phyloP scores from a whole-genome alignment of 345 rosid species.

The Rhizophora mangle region DNA sequence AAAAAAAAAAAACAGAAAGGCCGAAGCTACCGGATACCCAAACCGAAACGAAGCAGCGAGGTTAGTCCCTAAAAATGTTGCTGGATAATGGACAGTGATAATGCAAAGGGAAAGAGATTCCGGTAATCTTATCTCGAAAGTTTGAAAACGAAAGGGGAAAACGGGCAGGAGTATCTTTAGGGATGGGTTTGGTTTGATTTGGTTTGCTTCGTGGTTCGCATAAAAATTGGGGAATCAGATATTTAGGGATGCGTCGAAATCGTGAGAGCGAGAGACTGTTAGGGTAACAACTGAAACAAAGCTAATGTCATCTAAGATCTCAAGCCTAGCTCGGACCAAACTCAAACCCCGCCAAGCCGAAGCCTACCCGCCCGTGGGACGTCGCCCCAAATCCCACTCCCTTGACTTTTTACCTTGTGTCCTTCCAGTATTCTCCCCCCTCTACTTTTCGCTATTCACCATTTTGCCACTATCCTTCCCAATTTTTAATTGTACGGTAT shows the following conservation, averaged over 20 bases:
- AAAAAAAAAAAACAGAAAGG: no score
- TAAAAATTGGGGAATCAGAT: constrained; percentile 17
- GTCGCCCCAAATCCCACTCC: not conserved
- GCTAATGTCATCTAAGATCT: no score
- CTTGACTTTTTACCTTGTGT: not conserved
- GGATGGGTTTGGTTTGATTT: not conserved
- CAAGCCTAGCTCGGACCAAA: not conserved
- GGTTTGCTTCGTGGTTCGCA: not conserved
- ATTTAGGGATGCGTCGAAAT: not conserved
- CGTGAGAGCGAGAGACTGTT: constrained; percentile 2
- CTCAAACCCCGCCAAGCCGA: not conserved
- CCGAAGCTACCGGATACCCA: no score
- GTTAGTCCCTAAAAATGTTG: no score
- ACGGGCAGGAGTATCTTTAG: no score
- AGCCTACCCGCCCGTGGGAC: constrained; percentile 12
- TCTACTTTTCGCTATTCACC: not conserved
- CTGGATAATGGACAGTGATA: no score
- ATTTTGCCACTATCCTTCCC: not conserved
- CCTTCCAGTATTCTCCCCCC: not conserved
- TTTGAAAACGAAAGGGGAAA: constrained; percentile 14
- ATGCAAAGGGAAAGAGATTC: not conserved
- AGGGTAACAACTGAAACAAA: not conserved
- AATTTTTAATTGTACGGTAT: no score
- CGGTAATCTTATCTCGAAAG: constrained; percentile 20
- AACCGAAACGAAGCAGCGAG: no score